These are phyloP conservation scores for Psilocybe subaeruginosa DNA, from an alignment of 768 basidiomycete species.

Conservation along the genomic window DNA sequence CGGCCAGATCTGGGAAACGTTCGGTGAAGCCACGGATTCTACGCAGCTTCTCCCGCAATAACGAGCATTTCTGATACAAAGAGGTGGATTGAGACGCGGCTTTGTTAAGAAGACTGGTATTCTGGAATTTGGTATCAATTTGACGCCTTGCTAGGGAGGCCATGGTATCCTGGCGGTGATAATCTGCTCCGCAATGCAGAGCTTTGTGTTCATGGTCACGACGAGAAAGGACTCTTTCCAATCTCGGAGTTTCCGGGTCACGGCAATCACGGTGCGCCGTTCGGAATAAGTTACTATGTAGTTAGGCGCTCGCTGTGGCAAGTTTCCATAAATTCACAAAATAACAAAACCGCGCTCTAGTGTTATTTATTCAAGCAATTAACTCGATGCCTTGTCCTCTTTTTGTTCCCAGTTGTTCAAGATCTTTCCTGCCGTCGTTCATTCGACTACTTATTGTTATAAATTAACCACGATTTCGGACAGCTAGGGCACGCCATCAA, in stretches of 20 bases:
- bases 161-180: not conserved
- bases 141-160: not conserved
- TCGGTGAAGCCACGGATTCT: not conserved
- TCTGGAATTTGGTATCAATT: not conserved
- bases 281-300: not conserved
- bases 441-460: too few species aligned
- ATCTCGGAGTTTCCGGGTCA: not conserved
- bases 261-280: not conserved
- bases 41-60: not conserved
- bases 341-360: too few species aligned
- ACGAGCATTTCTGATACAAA: not conserved
- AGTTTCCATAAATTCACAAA: too few species aligned
- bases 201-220: not conserved
- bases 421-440: too few species aligned
- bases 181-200: not conserved
- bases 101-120: not conserved
- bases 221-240: not conserved
- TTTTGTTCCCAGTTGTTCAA: too few species aligned
- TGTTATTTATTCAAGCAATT: too few species aligned
- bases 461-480: too few species aligned
- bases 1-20: not conserved
- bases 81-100: not conserved
- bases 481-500: too few species aligned
- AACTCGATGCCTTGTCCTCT: too few species aligned
- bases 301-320: not conserved